Conservation (phyloP, 768 basidiomycete genomes). For the Phylloporus scabripes region DNA sequence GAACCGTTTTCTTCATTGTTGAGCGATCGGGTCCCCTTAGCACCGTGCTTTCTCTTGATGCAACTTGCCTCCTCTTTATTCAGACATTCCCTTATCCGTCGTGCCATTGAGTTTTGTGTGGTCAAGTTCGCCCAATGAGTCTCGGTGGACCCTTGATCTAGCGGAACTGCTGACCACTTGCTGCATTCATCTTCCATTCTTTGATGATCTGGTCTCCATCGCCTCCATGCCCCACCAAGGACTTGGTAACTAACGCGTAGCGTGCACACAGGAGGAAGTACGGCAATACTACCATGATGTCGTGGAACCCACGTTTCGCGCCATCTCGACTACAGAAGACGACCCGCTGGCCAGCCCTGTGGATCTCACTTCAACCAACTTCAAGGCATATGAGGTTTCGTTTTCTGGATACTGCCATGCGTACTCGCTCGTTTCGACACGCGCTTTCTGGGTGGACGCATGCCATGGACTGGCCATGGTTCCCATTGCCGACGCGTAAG, state of each 20-base stretch:
- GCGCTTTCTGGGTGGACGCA: slow-evolving; percentile 79
- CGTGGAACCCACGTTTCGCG: slow-evolving; percentile 28
- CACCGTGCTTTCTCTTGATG: slow-evolving; percentile 5
- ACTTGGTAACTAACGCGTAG: slow-evolving; percentile 16
- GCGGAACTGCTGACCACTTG: slow-evolving; percentile 1
- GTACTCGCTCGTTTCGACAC: slow-evolving; percentile 66
- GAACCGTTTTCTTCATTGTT: slow-evolving; percentile 10
- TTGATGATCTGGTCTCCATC: slow-evolving; percentile 4
- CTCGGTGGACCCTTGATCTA: slow-evolving; percentile 16
- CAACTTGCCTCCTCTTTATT: slow-evolving; percentile 3
- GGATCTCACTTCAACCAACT: background rate
- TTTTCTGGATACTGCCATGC: slow-evolving; percentile 30
- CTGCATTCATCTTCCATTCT: slow-evolving; percentile 9
- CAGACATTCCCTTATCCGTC: slow-evolving; percentile 2
- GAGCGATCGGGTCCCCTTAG: slow-evolving; percentile 3
- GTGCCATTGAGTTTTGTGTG: slow-evolving; percentile 6
- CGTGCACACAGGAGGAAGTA: slow-evolving; percentile 29
- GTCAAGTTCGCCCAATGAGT: slow-evolving; percentile 5
- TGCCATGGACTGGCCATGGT: slow-evolving; percentile 81
- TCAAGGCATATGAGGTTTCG: slow-evolving; percentile 14
- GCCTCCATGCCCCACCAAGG: slow-evolving; percentile 5
- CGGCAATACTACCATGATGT: slow-evolving; percentile 28
- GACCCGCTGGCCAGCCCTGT: background rate
- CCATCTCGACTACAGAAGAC: slow-evolving; percentile 5
- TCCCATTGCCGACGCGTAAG: slow-evolving; percentile 79